phyloP scores from a whole-genome alignment of 2,329 filamentous ascomycete genomes.

The Apiospora arundinis region DNA sequence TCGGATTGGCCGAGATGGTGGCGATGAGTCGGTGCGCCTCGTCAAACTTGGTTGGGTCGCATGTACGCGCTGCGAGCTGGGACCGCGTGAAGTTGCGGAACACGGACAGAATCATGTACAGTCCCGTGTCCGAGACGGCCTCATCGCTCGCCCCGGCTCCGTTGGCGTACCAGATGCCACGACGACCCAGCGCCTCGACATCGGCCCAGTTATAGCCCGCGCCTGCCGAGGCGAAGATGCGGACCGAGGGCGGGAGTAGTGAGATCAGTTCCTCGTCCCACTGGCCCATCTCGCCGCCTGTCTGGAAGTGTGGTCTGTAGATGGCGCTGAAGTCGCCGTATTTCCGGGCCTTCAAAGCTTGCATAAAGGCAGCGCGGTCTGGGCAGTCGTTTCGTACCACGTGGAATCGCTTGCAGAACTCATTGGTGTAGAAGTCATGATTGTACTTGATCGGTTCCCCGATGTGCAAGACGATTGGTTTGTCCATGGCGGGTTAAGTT shows the following conservation, averaged over 20 bases:
- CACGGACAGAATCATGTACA: slow-evolving; percentile 51
- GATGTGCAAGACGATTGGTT: slow-evolving; percentile 49
- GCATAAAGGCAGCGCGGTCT: slow-evolving; percentile 46
- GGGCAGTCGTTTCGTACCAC: slow-evolving; percentile 46
- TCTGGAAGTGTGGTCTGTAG: slow-evolving; percentile 67
- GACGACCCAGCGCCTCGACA: slow-evolving; percentile 49
- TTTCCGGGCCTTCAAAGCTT: slow-evolving; percentile 46
- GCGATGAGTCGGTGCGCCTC: slow-evolving; percentile 52
- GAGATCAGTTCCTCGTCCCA: slow-evolving; percentile 67
- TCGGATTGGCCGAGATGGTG: slow-evolving; percentile 55
- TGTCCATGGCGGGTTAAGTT: slow-evolving; percentile 20
- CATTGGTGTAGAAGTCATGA: slow-evolving; percentile 46
- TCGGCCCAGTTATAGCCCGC: slow-evolving; percentile 73
- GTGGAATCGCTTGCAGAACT: slow-evolving; percentile 47
- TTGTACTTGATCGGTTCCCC: slow-evolving; percentile 57
- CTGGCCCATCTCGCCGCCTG: slow-evolving; percentile 69
- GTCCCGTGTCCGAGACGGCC: slow-evolving; percentile 49
- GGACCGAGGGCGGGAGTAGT: slow-evolving; percentile 60
- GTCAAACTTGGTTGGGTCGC: slow-evolving; percentile 45
- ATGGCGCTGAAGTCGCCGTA: slow-evolving; percentile 47
- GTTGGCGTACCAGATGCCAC: slow-evolving; percentile 50
- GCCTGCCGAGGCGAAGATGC: slow-evolving; percentile 69
- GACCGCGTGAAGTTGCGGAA: slow-evolving; percentile 59
- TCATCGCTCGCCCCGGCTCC: slow-evolving; percentile 49
- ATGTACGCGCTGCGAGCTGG: slow-evolving; percentile 52